These are phyloP conservation scores for Paramyrothecium roridum DNA, from an alignment of 2,329 filamentous ascomycete species.

Conservation along the genomic window DNA sequence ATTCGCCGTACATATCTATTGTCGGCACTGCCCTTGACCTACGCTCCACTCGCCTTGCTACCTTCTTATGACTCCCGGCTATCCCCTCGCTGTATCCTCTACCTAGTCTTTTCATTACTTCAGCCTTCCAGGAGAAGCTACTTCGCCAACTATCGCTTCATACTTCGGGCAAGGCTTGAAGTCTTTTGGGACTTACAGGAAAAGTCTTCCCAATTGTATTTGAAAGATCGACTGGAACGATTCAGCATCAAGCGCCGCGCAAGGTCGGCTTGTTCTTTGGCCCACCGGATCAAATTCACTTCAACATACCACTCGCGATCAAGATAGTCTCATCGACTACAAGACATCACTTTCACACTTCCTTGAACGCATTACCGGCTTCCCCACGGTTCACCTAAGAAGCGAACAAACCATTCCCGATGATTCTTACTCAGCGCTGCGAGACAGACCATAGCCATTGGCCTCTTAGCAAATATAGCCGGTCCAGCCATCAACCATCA, in stretches of 20 bases:
- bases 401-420: conserved; percentile 5
- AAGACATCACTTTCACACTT: no score
- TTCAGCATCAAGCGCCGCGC: background rate
- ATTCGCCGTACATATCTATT: background rate
- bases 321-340: no score
- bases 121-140: background rate
- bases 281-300: background rate
- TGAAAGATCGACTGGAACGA: background rate
- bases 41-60: background rate
- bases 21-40: background rate
- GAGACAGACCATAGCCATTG: conserved; percentile 53
- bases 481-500: conserved; percentile 39
- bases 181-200: background rate
- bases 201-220: background rate
- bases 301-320: background rate
- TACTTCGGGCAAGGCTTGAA: background rate
- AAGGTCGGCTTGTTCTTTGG: background rate
- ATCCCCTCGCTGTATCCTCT: background rate
- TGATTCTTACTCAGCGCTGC: conserved; percentile 54
- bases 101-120: background rate
- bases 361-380: background rate
- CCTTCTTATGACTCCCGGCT: background rate
- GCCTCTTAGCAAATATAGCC: conserved; percentile 51
- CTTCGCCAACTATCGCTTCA: background rate
- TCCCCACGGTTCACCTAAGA: background rate